These are phyloP conservation scores for Geotrichum cucujoidarum DNA, from an alignment of 1,139 yeast species.

Conservation along the genomic window DNA sequence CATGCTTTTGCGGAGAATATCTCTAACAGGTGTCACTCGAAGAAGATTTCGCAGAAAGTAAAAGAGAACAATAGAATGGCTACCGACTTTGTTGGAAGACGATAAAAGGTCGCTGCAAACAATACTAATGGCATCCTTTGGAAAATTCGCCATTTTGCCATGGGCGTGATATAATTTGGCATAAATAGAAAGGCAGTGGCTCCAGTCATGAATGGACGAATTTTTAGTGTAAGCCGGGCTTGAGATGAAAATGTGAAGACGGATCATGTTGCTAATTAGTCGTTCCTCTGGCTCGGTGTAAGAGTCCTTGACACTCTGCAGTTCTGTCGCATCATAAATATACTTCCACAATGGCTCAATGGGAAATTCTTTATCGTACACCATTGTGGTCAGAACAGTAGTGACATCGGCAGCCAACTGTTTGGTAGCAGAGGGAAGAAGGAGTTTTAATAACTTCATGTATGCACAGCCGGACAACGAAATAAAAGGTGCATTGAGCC, in stretches of 20 bases:
- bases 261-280: not conserved
- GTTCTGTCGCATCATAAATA: not conserved
- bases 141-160: not conserved
- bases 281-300: not conserved
- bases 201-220: not conserved
- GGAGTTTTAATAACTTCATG: not conserved
- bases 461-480: not conserved
- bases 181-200: not conserved
- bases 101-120: not conserved
- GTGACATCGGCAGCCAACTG: not conserved
- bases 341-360: slow-evolving; percentile 2
- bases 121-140: not conserved
- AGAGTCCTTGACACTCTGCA: not conserved
- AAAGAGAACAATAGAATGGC: not conserved
- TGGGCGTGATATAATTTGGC: not conserved
- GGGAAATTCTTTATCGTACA: not conserved
- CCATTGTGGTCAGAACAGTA: not conserved
- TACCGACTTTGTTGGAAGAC: not conserved
- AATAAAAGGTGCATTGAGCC: not conserved
- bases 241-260: not conserved
- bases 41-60: not conserved
- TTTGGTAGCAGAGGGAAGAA: not conserved
- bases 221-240: not conserved
- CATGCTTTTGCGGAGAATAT: not conserved
- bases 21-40: not conserved